phyloP scores from a whole-genome alignment of 306 rosid genomes.

The Cercis canadensis region DNA sequence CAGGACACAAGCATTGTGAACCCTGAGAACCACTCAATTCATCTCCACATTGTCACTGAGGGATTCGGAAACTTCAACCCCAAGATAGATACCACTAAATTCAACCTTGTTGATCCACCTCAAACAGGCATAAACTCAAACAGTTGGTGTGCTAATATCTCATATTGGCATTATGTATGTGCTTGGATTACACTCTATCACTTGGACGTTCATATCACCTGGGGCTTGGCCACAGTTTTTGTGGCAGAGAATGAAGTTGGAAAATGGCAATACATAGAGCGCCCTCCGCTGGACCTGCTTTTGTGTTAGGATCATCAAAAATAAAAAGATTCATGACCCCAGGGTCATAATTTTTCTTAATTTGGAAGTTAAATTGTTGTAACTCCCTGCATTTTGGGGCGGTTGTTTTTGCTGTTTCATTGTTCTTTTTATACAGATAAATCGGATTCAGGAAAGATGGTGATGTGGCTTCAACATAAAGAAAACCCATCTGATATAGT shows the following conservation, averaged over 20 bases:
- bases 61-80: constrained; percentile 89
- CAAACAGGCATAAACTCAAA: neutral
- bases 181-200: constrained; percentile 96
- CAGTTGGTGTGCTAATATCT: neutral
- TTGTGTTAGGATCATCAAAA: constrained; percentile 52
- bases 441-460: constrained; percentile 41
- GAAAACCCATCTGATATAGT: constrained; percentile 36
- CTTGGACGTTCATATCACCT: constrained; percentile 86
- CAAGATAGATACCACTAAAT: constrained; percentile 58
- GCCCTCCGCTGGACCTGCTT: constrained; percentile 80
- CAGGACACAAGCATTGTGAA: constrained; percentile 85
- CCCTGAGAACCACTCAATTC: constrained; percentile 85
- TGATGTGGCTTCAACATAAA: constrained; percentile 17
- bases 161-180: constrained; percentile 47
- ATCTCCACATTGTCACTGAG: constrained; percentile 80
- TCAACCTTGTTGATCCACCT: constrained; percentile 95
- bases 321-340: constrained; percentile 4
- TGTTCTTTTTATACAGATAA: constrained; percentile 32
- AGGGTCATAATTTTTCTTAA: constrained; percentile 40
- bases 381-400: constrained; percentile 65
- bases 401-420: constrained; percentile 36
- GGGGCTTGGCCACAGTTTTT: constrained; percentile 96
- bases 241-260: constrained; percentile 87
- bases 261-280: constrained; percentile 64
- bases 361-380: constrained; percentile 31